Base-by-base conservation (phyloP, 495 filamentous ascomycete genomes). In the Cetradonia linearis region DNA sequence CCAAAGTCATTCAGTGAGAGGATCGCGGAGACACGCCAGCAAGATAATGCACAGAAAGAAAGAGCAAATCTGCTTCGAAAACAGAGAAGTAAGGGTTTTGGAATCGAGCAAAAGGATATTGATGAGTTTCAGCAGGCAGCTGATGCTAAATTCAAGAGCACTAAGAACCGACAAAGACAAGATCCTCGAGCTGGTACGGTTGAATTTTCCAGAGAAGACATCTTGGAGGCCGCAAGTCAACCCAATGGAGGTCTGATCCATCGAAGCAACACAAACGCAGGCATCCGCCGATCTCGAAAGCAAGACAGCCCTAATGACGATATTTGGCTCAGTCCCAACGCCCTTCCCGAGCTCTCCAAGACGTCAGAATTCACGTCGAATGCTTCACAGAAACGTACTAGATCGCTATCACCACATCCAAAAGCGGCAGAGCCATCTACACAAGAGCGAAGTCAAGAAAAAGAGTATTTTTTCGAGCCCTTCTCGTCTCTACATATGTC, bases 401-500 rank as follows among this genome's bases (percentile, higher is more conserved):
- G 38, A 16, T 62, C 62, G 10, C 37, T 34, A 13, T 61, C 64
- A 44, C 48, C 58, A 34, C 23, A 50, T 16, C 36, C 37, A 20
- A 36, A 53, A 42, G 25, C 27, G 16, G 20, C 44, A 60, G 42
- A 30, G 20, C 23, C 13, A 33, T 20, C 54, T 16, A 13, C 55
- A 44, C 40, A 40, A 37, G 38, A 38, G 14, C 31, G n/a, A 55
- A 60, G 53, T 46, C 53, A 67, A 9, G 58, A 42, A 58, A 9
- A 62, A 11, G 33, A 72, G 5, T 75, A 79, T 3, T 79, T 77
- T 40, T 94, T 91, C 63, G 94, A 97, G 63, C 78, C 90, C 25
- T 95, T 89, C 69, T 95, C 92, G 23, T 79, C 81, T n/a, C 68
- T 88, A 8, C 88, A 95, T 66, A 81, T 99, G 33, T 88, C 86